phyloP scores from a whole-genome alignment of 1,139 yeast species.

The Kodamaea ohmeri region DNA sequence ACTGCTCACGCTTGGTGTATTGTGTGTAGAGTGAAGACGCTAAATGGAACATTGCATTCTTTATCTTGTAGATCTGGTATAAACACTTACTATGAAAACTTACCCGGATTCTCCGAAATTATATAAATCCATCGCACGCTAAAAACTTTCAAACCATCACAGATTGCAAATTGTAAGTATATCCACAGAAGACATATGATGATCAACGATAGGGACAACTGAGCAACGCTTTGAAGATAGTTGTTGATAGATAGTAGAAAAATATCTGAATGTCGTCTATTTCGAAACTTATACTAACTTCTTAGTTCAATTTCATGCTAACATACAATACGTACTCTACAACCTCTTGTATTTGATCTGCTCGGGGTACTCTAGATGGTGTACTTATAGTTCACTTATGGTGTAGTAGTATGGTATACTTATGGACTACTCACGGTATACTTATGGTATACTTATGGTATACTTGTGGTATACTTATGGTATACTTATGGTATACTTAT shows the following conservation, averaged over 20 bases:
- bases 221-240: slow-evolving; percentile 27
- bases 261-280: slow-evolving; percentile 10
- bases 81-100: slow-evolving; percentile 2
- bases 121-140: slow-evolving; percentile 1
- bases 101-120: slow-evolving; percentile 10
- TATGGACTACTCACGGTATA: not conserved
- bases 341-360: no score
- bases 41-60: slow-evolving; percentile 38
- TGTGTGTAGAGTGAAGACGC: slow-evolving; percentile 48
- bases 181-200: slow-evolving; percentile 15
- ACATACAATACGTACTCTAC: not conserved
- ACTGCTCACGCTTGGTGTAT: slow-evolving; percentile 48
- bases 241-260: slow-evolving; percentile 27
- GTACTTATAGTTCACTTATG: no score
- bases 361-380: no score
- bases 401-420: no score
- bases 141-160: not conserved
- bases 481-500: no score
- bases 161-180: slow-evolving; percentile 9
- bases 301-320: not conserved
- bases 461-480: no score
- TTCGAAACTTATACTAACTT: slow-evolving; percentile 6
- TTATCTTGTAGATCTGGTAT: not conserved
- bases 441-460: not conserved
- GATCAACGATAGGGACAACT: slow-evolving; percentile 42